Evolutionary conservation across 306 rosid species (phyloP).

Genomic region (Heteromeles arbutifolia): DNA sequence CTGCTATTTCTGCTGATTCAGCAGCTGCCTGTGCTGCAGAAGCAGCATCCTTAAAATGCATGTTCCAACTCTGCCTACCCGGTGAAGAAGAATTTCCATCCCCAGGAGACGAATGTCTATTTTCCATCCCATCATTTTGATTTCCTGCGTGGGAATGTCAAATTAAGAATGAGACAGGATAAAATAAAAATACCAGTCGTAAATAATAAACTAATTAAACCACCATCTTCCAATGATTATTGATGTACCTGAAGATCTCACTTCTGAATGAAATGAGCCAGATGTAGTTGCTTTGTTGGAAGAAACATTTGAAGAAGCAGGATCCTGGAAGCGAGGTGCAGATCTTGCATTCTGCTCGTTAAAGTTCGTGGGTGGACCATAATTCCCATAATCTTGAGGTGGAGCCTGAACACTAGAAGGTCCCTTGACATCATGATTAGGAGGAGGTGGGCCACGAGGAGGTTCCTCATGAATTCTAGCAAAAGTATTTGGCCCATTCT

Average conservation of each 20-base stretch:
- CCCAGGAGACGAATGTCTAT: slow-evolving; percentile 38
- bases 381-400: slow-evolving; percentile 29
- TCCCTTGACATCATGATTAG: slow-evolving; percentile 39
- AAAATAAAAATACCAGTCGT: neutral
- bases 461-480: slow-evolving; percentile 48
- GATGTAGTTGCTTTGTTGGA: slow-evolving; percentile 27
- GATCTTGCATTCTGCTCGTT: slow-evolving; percentile 32
- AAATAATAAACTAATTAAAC: neutral
- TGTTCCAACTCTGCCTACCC: slow-evolving; percentile 47
- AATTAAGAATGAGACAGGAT: neutral
- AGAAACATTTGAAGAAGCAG: slow-evolving; percentile 21
- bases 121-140: slow-evolving; percentile 28
- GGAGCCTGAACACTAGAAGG: slow-evolving; percentile 38
- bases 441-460: slow-evolving; percentile 36
- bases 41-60: slow-evolving; percentile 89
- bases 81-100: slow-evolving; percentile 30
- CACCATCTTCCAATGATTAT: slow-evolving; percentile 2
- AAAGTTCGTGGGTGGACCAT: slow-evolving; percentile 21
- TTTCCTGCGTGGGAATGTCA: slow-evolving; percentile 31
- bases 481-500: slow-evolving; percentile 66
- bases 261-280: slow-evolving; percentile 32
- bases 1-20: slow-evolving; percentile 89
- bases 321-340: slow-evolving; percentile 19
- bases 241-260: slow-evolving; percentile 50
- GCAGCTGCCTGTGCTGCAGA: slow-evolving; percentile 98